Evolutionary conservation across 306 rosid genomes (phyloP).

Genomic region (Aeschynomene evenia): DNA sequence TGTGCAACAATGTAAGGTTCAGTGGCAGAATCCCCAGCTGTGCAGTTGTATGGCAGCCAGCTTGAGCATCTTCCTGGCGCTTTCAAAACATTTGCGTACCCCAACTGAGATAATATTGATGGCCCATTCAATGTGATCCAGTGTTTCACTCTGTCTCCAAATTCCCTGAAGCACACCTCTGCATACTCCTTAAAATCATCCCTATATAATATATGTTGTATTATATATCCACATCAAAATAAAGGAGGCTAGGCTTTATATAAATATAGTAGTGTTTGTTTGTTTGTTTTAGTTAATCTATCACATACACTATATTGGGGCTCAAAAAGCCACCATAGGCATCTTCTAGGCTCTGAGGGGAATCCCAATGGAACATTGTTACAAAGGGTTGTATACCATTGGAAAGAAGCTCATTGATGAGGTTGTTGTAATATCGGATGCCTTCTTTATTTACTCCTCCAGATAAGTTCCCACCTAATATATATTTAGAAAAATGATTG

Average conservation of each 20-base stretch:
- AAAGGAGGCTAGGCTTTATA: no score
- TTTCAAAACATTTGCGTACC: slow-evolving; percentile 10
- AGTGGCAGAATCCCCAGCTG: slow-evolving; percentile 35
- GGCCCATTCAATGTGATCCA: slow-evolving; percentile 55
- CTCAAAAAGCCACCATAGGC: slow-evolving; percentile 42
- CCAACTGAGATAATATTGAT: not conserved
- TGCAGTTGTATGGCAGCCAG: slow-evolving; percentile 23
- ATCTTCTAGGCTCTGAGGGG: slow-evolving; percentile 40
- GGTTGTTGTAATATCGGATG: not conserved
- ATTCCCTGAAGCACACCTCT: slow-evolving; percentile 38
- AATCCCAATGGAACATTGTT: slow-evolving; percentile 41
- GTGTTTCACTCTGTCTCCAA: slow-evolving; percentile 47
- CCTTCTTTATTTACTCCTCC: not conserved
- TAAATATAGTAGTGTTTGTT: no score
- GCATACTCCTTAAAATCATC: slow-evolving; percentile 40
- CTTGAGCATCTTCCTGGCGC: slow-evolving; percentile 48
- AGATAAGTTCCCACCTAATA: not conserved
- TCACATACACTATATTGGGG: slow-evolving; percentile 35
- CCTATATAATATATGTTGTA: no score
- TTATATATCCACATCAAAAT: not conserved
- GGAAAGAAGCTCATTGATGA: not conserved
- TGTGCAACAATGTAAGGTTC: slow-evolving; percentile 46
- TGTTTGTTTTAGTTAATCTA: no score
- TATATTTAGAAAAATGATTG: no score
- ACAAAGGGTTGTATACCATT: slow-evolving; percentile 35